Percentiles rank a stretch among this genome's conserved stretches.
phyloP scores from a whole-genome alignment of 306 rosid species.

The Quercus robur region DNA sequence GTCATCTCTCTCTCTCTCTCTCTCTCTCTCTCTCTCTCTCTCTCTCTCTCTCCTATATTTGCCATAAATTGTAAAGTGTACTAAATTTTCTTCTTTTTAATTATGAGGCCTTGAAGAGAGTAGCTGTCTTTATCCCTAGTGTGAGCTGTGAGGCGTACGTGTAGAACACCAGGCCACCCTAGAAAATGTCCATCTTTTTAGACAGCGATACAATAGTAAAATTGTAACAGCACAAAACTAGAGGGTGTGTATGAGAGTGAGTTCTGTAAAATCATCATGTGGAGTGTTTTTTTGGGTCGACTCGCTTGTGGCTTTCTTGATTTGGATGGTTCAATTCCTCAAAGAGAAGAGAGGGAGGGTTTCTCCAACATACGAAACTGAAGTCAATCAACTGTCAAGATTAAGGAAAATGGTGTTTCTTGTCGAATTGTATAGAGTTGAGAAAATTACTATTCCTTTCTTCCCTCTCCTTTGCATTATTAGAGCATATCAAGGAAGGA shows the following conservation, averaged over 20 bases:
- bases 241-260: neutral
- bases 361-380: too few species aligned
- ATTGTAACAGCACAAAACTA: neutral
- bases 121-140: slow-evolving; percentile 37
- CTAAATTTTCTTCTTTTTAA: slow-evolving; percentile 12
- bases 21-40: neutral
- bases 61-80: neutral
- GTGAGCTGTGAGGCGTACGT: slow-evolving; percentile 6
- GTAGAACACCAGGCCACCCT: slow-evolving; percentile 31
- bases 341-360: neutral
- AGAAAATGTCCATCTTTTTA: slow-evolving; percentile 15
- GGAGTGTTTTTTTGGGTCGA: neutral
- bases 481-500: too few species aligned
- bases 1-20: neutral
- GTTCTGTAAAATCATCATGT: neutral
- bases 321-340: slow-evolving; percentile 20
- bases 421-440: too few species aligned
- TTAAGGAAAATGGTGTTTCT: too few species aligned
- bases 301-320: neutral
- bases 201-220: neutral
- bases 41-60: neutral
- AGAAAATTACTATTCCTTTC: too few species aligned
- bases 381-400: too few species aligned
- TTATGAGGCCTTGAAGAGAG: slow-evolving; percentile 29
- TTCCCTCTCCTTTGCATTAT: too few species aligned